Evolutionary conservation across 306 rosid species (phyloP), one percentile per base, ranked within the genome.

Genomic region (Vigna nakashimae): DNA sequence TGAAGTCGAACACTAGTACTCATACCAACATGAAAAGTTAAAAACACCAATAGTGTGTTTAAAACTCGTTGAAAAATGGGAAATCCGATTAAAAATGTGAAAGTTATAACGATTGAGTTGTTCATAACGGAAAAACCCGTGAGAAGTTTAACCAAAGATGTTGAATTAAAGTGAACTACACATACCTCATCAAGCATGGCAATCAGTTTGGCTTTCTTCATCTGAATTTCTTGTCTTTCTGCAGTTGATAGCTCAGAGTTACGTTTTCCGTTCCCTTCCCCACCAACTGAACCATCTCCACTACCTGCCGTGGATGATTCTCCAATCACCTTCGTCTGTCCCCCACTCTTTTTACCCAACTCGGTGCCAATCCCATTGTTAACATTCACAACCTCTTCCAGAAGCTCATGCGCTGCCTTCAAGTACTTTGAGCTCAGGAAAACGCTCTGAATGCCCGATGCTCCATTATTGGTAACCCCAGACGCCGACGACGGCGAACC

Each of bases 141-240:
- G 58, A 52, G 58, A 52, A 7, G 7, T 56, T 30, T 14, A 57
- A 58, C 18, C 18, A 58, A 12, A 13, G 0, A 26, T 9, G 16
- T 1, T 58, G 7, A 57, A 34, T 8, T 70, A 14, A 51, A 59
- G 30, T 75, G 34, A 75, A 18, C 1, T 22, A 58, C 14, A 49
- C 15, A 49, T 84, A 96, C 99, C 98, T 96, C 99, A 46, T 96
- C 98, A 63, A 91, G 97, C 99, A 96, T 96, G 89, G 22, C 82
- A 46, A 96, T 89, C 16, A 96, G 87, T 88, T 96, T 96, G 5
- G 93, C 99, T 73, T 93, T 96, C 92, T 91, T 96, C 99, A 96
- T 93, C 87, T 93, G 97, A 73, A 93, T 82, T 77, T 96, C 99
- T 84, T 93, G 99, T 80, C 97, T 86, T 67, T 96, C 99, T 0